Evolutionary conservation across 441 rosid species (phyloP), one percentile per base, ranked within the genome.

Genomic region (Euphorbia corollata): DNA sequence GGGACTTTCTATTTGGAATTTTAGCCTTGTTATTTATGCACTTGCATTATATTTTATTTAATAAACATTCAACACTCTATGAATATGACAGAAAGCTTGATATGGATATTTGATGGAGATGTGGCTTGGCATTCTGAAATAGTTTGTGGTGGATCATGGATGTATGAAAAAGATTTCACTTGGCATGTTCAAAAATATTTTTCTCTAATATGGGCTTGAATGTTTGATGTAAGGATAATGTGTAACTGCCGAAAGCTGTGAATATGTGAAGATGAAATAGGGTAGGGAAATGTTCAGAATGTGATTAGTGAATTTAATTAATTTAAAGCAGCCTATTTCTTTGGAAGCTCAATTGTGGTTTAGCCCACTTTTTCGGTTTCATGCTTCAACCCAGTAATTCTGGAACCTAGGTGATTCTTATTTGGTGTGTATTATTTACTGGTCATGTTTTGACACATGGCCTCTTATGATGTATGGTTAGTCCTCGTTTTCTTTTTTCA

Each of bases 281-380:
- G 19, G 20, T 18, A 15, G 24, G 18, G 32, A 32, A 32, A 24
- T 10, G 2, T 2, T 22, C 2, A 47, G 13, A 15, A 27, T 4
- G 32, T 27, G 32, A 27, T 4, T 27, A 1, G 32, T 27, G 32
- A 27, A 1, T 27, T 27, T 27, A 4, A 4, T 27, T 27, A 27
- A 27, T 27, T 27, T 27, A n/a, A n/a, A 34, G 15, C 24, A 0
- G 11, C 58, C 27, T 54, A 19, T n/a, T 16, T 18, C 2, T 16
- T 16, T 50, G 18, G 54, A 18, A 54, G 30, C 27, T 54, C 58
- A 54, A 54, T 19, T 54, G 10, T 51, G 73, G 51, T 34, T 68
- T 64, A 61, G 65, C 27, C 59, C 47, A 30, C 15, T 51, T 0
- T 24, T 10, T 63, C 58, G 30, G 38, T 15, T 57, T 34, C 57